These are phyloP conservation scores for Talaromyces rugulosus DNA, from an alignment of 2,329 filamentous ascomycete species.

Conservation along the genomic window DNA sequence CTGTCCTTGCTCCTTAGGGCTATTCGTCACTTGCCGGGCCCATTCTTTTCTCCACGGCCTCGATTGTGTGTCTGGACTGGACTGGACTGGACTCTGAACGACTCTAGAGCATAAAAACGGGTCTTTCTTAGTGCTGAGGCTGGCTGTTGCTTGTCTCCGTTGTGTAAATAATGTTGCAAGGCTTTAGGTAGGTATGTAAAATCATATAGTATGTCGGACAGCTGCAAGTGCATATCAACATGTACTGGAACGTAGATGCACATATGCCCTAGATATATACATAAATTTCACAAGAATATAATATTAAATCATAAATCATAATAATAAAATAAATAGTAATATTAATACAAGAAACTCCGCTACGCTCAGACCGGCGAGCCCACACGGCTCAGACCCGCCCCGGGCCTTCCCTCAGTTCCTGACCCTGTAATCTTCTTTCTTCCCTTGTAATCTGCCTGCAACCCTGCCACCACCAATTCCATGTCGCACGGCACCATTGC, in stretches of 20 bases:
- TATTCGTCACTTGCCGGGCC: background rate
- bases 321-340: background rate
- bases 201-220: too few relatives aligned
- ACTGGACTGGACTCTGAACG: background rate
- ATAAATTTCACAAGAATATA: too few relatives aligned
- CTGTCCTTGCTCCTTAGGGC: background rate
- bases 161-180: too few relatives aligned
- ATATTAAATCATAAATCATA: too few relatives aligned
- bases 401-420: background rate
- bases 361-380: background rate
- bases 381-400: background rate
- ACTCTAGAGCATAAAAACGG: background rate
- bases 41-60: background rate
- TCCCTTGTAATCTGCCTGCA: too few relatives aligned
- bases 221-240: too few relatives aligned
- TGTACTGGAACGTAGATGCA: too few relatives aligned
- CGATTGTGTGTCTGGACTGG: background rate
- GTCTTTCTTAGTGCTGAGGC: background rate
- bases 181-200: too few relatives aligned
- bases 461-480: too few relatives aligned
- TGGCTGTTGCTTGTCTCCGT: too few relatives aligned
- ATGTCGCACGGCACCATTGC: background rate
- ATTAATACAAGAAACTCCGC: background rate
- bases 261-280: too few relatives aligned
- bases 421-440: too few relatives aligned